A percentile compares a stretch with the other conserved stretches of the same genome.
Evolutionary conservation across 495 filamentous ascomycete genomes (phyloP).

Genomic region (Xylaria grammica): DNA sequence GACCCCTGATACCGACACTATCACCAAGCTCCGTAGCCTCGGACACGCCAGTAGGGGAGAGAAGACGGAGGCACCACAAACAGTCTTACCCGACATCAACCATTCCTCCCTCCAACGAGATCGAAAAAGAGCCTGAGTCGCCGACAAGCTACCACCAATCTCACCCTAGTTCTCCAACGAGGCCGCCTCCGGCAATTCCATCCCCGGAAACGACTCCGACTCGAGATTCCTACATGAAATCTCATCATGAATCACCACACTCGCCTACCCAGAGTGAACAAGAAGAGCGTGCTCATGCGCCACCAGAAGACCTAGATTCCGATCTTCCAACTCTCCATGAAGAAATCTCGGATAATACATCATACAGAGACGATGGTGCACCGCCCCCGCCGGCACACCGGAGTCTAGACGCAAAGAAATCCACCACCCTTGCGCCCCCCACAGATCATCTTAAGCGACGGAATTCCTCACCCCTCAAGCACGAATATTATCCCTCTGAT

Average conservation of each 20-base stretch:
- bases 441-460: constrained; percentile 65
- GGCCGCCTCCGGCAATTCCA: constrained; percentile 31
- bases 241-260: not conserved
- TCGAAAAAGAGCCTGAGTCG: constrained; percentile 31
- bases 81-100: constrained; percentile 29
- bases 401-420: constrained; percentile 46
- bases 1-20: constrained; percentile 36
- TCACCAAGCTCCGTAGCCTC: constrained; percentile 60
- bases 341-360: constrained; percentile 51
- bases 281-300: constrained; percentile 18
- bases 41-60: constrained; percentile 79
- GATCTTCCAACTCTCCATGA: constrained; percentile 42
- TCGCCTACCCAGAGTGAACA: constrained; percentile 17
- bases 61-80: constrained; percentile 42
- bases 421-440: constrained; percentile 54
- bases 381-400: constrained; percentile 60
- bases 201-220: constrained; percentile 38
- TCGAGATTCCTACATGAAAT: constrained; percentile 32
- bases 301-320: constrained; percentile 31
- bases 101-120: constrained; percentile 15
- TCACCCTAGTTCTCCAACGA: constrained; percentile 27
- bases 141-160: constrained; percentile 33
- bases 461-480: constrained; percentile 93
- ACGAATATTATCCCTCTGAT: constrained; percentile 95
- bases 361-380: constrained; percentile 48